Evolutionary conservation across 148 eudicot genomes (phyloP).

Genomic region (Camellia sinensis): DNA sequence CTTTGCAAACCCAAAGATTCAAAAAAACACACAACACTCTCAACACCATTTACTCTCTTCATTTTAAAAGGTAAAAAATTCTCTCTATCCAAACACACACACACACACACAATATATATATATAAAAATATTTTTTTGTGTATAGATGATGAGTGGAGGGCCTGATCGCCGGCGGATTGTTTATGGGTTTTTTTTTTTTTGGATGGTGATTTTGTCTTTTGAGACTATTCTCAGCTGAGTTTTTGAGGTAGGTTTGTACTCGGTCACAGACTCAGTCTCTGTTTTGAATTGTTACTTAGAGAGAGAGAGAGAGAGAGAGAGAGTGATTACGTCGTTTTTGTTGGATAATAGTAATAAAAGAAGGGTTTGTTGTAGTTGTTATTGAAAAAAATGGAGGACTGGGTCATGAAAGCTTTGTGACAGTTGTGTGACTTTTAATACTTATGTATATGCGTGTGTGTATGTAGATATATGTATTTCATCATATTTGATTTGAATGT

Average conservation of each 20-base stretch:
- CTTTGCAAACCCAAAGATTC: neutral
- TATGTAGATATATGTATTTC: neutral
- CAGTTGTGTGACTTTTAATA: neutral
- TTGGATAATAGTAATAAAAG: neutral
- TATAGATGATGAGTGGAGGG: neutral
- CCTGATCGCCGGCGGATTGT: neutral
- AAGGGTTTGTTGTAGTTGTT: neutral
- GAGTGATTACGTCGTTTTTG: neutral
- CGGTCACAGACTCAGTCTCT: slow-evolving; percentile 8
- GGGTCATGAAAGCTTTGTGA: slow-evolving; percentile 11
- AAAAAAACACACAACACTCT: neutral
- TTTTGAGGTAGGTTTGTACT: slow-evolving; percentile 1
- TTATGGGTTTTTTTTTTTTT: neutral
- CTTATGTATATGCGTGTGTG: neutral
- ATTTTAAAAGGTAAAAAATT: no score
- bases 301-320: neutral
- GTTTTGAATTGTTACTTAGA: neutral
- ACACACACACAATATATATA: no score
- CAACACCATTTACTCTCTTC: no score
- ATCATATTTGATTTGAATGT: slow-evolving; percentile 7
- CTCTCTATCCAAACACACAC: no score
- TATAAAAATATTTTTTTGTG: neutral
- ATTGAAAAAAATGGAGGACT: neutral
- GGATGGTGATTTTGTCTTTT: neutral
- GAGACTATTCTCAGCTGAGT: slow-evolving; percentile 8